phyloP scores from a whole-genome alignment of 169 alveolate genomes.

The Eimeria sp. region DNA sequence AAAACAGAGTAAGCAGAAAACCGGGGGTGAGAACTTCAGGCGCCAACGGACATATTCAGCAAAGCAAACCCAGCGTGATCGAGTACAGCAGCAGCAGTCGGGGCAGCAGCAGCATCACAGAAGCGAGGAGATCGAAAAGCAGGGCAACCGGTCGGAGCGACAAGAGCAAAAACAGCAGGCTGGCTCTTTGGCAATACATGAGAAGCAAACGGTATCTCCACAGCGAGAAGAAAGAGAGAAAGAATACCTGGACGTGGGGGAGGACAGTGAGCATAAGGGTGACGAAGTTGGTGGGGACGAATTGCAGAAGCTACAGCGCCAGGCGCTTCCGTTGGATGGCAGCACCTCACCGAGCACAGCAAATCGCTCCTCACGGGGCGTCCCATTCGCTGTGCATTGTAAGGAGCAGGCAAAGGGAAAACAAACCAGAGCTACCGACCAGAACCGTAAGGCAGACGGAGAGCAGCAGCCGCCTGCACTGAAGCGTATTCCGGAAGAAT shows the following conservation, averaged over 20 bases:
- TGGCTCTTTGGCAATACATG: not conserved
- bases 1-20: not conserved
- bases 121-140: not conserved
- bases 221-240: not conserved
- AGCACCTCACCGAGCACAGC: not conserved
- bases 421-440: not conserved
- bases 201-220: not conserved
- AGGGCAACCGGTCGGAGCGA: not conserved
- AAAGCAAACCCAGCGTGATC: conserved; percentile 1
- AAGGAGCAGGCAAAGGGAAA: not conserved
- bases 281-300: not conserved
- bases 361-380: not conserved
- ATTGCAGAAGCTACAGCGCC: not conserved
- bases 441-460: not conserved
- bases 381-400: not conserved
- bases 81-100: not conserved
- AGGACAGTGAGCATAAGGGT: not conserved
- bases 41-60: not conserved
- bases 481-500: conserved; percentile 13
- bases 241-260: not conserved
- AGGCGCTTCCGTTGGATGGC: not conserved
- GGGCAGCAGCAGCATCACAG: not conserved
- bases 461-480: not conserved
- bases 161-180: not conserved
- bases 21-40: not conserved